phyloP scores from a whole-genome alignment of 2,329 filamentous ascomycete species.

The Hymenoscyphus linearis region DNA sequence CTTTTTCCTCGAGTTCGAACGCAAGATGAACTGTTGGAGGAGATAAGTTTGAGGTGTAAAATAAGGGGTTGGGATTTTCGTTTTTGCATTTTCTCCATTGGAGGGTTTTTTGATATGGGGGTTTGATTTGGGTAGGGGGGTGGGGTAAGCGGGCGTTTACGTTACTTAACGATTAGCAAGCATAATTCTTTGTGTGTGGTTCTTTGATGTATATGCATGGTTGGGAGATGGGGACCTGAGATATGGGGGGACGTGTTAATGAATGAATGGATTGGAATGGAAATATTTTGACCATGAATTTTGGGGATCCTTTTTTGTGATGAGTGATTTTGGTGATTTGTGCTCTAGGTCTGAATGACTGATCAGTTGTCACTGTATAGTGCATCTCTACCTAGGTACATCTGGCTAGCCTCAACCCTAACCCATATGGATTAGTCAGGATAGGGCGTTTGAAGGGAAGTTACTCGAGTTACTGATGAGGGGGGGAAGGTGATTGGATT shows the following conservation, averaged over 20 bases:
- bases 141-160: not conserved
- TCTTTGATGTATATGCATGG: not conserved
- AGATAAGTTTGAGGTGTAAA: constrained; percentile 11
- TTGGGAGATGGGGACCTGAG: not conserved
- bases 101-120: constrained; percentile 3
- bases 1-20: not conserved
- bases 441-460: too few relatives aligned
- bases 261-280: not conserved
- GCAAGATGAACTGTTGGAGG: not conserved
- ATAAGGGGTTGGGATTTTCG: constrained; percentile 8
- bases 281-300: not conserved
- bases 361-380: too few relatives aligned
- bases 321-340: too few relatives aligned
- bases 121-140: not conserved
- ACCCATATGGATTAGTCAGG: too few relatives aligned
- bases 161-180: constrained; percentile 8
- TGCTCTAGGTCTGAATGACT: not conserved
- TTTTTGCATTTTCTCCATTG: not conserved
- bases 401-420: too few relatives aligned
- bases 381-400: too few relatives aligned
- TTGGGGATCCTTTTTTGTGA: not conserved
- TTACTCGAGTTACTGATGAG: too few relatives aligned
- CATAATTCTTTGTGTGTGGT: not conserved
- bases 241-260: not conserved
- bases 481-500: too few relatives aligned